Base-by-base conservation (phyloP, 495 filamentous ascomycete species). In the Penicillium daleae region DNA sequence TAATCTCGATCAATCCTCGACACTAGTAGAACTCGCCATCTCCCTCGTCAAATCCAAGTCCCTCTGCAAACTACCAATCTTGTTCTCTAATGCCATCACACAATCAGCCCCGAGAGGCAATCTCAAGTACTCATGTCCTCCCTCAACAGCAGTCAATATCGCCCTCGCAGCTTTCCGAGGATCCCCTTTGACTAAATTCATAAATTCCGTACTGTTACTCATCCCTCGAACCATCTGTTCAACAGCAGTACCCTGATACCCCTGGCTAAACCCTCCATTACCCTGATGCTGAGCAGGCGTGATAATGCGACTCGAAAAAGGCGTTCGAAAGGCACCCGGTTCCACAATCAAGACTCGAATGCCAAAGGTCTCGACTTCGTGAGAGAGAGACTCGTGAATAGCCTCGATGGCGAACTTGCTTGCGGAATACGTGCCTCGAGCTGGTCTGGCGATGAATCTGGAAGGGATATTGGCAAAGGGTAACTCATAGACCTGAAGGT, bases 291-390 rank as follows among this genome's bases (percentile, higher is more conserved):
- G 46, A 17, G 59, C 27, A 10, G 65, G 66, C 2, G 29, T 62
- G 10, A 59, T 19, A 1, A 62, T 50, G 2, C 63, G 39, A n/a
- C 42, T 77, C 2, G 65, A 53, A 53, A 86, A 78, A 4, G 75
- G 72, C 0, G 83, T 86, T 21, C 79, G 78, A 60, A 86, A 85
- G 0, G 77, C 73, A 0, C 84, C 84, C 0, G 80, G 80, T 27
- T 77, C 70, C 17, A 85, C 79, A 15, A 78, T 75, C 9, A 86
- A 64, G 4, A 79, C 74, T 26, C 80, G 71, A 40, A 87, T 79
- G 8, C 76, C 76, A 57, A 58, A 49, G 4, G 26, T 35, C 13
- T 48, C 17, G 40, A 58, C 12, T 61, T 85, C 83, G 46, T 79
- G 76, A 0, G 81, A 78, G 2, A 83, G 73, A 6, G 80, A 78